Percentiles rank a stretch among this genome's conserved stretches.
phyloP scores from a whole-genome alignment of 495 filamentous ascomycete genomes.

The Daldinia caldariorum region DNA sequence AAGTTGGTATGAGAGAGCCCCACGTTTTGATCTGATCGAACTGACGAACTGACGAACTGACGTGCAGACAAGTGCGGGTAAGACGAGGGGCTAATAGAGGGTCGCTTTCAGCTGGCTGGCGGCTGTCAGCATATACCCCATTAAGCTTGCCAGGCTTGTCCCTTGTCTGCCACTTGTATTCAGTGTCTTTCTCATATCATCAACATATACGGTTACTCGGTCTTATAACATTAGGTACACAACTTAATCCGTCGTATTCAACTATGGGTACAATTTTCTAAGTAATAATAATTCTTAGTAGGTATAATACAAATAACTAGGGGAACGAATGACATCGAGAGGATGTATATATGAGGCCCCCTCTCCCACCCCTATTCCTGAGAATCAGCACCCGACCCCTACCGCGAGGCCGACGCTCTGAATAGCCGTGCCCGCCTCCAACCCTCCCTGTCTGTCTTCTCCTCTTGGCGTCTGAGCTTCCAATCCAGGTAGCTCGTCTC shows the following conservation, averaged over 20 bases:
- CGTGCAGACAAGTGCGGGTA: conserved; percentile 9
- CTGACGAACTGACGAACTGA: conserved; percentile 15
- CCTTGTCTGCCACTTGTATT: neutral
- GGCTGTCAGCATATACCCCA: neutral
- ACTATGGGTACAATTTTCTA: neutral
- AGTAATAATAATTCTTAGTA: neutral
- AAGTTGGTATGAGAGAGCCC: conserved; percentile 16
- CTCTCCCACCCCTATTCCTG: conserved; percentile 10
- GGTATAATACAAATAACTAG: neutral
- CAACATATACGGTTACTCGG: too few species aligned
- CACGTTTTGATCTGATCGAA: conserved; percentile 23
- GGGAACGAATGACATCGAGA: neutral
- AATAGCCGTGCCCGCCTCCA: conserved; percentile 44
- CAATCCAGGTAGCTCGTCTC: conserved; percentile 44
- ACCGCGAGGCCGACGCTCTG: conserved; percentile 34
- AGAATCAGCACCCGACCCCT: neutral
- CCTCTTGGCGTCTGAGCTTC: conserved; percentile 43
- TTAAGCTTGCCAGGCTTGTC: neutral
- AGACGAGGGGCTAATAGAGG: conserved; percentile 5
- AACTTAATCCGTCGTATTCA: neutral
- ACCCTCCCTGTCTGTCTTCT: conserved; percentile 41
- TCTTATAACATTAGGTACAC: too few species aligned
- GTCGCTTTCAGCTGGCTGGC: neutral
- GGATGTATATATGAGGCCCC: neutral
- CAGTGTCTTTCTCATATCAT: too few species aligned